Conservation (phyloP, 257 asterid species). For the Solanum clarkiae region DNA sequence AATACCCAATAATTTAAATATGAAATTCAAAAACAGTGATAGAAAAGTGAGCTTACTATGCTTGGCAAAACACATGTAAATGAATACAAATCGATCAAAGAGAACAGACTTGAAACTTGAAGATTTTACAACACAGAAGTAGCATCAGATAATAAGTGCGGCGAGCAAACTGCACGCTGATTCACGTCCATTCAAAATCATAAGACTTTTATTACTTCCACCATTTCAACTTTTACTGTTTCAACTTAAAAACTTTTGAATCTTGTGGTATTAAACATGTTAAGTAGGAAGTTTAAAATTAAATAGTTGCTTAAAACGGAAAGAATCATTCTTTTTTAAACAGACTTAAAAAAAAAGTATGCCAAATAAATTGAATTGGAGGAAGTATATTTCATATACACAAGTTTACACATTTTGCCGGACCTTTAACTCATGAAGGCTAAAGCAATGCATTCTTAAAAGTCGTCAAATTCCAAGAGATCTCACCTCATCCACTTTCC, state of each 20-base stretch:
- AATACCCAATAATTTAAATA: background rate
- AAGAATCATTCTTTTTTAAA: no score
- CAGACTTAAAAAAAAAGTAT: no score
- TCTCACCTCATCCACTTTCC: conserved; percentile 70
- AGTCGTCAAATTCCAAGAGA: conserved; percentile 51
- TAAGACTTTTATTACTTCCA: background rate
- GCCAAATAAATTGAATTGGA: no score
- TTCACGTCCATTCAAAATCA: background rate
- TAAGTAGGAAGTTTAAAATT: no score
- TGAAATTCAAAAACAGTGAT: background rate
- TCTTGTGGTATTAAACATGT: no score
- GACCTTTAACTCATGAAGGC: no score
- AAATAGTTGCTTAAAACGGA: no score
- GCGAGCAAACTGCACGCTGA: background rate
- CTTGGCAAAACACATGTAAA: background rate
- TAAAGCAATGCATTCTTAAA: background rate
- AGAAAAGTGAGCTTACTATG: background rate
- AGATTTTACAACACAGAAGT: background rate
- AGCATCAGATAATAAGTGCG: background rate
- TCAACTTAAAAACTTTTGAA: no score
- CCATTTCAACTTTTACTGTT: no score
- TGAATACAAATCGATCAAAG: background rate
- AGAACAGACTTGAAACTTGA: background rate
- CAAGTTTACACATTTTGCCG: background rate
- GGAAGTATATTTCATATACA: background rate